Conservation (phyloP, 208 protist species). For the Zelonia costaricensis region DNA sequence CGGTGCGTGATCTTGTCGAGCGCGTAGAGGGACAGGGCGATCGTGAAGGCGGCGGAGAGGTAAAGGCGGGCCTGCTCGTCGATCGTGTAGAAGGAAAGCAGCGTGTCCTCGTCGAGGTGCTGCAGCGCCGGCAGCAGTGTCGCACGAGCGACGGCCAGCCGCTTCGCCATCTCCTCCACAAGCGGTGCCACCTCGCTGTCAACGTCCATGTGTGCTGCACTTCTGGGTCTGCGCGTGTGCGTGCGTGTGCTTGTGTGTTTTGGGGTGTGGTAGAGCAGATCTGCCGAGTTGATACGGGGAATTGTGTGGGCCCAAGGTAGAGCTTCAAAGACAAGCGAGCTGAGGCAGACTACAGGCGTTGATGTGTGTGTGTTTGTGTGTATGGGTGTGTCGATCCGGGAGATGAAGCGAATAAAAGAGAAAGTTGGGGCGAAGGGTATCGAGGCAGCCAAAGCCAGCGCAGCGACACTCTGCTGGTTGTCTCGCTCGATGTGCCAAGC, state of each 20-base stretch:
- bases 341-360: no score
- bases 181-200: conserved; percentile 64
- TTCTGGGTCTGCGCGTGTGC: background rate
- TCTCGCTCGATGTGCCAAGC: no score
- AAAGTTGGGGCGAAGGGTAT: no score
- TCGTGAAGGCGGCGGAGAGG: conserved; percentile 68
- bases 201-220: conserved; percentile 34
- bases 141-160: conserved; percentile 27
- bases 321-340: no score
- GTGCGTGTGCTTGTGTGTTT: background rate
- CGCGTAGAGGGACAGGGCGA: conserved; percentile 66
- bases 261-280: background rate
- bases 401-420: no score
- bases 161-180: conserved; percentile 41
- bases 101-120: conserved; percentile 64
- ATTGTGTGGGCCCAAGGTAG: no score
- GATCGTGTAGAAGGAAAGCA: conserved; percentile 66
- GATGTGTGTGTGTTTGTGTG: no score
- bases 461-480: no score
- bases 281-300: no score
- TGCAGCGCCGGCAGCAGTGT: conserved; percentile 54
- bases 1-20: conserved; percentile 63
- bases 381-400: no score
- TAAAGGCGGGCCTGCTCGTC: conserved; percentile 84
- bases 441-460: no score